Conservation (phyloP, 139 green algal species). For the Tetratostichococcus sp. region DNA sequence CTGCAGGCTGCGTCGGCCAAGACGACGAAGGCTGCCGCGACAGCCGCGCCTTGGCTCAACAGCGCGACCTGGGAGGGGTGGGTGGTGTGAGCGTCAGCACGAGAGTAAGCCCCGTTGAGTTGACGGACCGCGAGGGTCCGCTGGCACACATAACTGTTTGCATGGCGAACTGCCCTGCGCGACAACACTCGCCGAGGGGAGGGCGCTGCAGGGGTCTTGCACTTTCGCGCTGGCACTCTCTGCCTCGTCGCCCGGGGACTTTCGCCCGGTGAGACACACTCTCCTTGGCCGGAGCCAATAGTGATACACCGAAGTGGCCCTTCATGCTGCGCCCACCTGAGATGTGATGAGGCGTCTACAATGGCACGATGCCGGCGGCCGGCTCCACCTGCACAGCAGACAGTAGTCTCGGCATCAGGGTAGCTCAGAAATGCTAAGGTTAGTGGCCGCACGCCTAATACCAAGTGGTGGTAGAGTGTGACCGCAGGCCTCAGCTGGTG, state of each 20-base stretch:
- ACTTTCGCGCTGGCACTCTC: conserved; percentile 90
- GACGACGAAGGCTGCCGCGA: no score
- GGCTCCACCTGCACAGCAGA: no score
- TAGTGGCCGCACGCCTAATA: no score
- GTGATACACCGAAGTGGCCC: conserved; percentile 67
- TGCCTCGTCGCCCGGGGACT: conserved; percentile 95
- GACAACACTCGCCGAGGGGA: conserved; percentile 4
- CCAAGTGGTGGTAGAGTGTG: background rate
- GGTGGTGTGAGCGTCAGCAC: conserved; percentile 72
- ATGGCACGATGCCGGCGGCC: no score
- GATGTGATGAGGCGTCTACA: background rate
- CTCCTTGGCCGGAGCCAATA: conserved; percentile 5
- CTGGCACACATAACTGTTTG: conserved; percentile 97
- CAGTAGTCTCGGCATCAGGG: no score
- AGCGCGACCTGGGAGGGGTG: background rate
- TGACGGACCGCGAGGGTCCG: conserved; percentile 63
- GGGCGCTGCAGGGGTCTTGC: conserved; percentile 67
- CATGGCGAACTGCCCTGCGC: conserved; percentile 89
- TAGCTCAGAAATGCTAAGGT: no score
- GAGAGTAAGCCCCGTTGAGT: conserved; percentile 99
- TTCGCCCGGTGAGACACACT: conserved; percentile 81
- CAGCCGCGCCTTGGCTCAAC: no score
- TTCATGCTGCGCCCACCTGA: conserved; percentile 70
- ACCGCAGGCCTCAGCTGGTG: no score
- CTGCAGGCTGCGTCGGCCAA: no score